Conservation (phyloP, 225 moss, liverwort and hornwort species). For the Ulota crispa region DNA sequence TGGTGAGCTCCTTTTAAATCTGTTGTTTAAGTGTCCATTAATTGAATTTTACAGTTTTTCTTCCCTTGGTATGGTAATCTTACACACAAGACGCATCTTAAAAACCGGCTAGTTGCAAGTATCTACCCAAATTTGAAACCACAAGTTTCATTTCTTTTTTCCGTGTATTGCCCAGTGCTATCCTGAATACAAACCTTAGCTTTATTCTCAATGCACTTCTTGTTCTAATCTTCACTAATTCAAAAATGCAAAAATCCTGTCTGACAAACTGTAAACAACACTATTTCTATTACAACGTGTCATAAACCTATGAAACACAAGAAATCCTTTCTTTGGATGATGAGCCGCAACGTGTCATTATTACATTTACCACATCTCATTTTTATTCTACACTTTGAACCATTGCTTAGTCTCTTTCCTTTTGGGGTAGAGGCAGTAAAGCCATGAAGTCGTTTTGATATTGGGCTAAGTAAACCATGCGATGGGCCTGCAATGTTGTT, state of each 20-base stretch:
- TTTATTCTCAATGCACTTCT: not conserved
- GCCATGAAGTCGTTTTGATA: not conserved
- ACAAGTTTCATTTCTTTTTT: not conserved
- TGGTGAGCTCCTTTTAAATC: conserved; percentile 50
- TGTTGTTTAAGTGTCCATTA: not conserved
- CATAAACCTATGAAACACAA: not conserved
- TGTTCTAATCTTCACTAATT: not conserved
- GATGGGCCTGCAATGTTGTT: not conserved
- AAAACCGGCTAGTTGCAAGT: not conserved
- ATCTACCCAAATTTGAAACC: not conserved
- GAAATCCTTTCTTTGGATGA: not conserved
- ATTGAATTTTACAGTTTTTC: not conserved
- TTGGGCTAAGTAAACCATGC: not conserved
- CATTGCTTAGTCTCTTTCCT: not conserved
- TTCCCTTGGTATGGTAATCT: conserved; percentile 4
- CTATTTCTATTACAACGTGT: not conserved
- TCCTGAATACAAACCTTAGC: not conserved
- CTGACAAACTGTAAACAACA: not conserved
- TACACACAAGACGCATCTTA: not conserved
- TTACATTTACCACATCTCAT: not conserved
- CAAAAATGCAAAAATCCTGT: not conserved
- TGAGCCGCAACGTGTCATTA: not conserved
- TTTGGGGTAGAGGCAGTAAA: not conserved
- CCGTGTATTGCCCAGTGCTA: not conserved
- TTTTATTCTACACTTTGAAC: not conserved